Evolutionary conservation across 1,284 basidiomycete species (phyloP).

Genomic region (Austroboletus sp.): DNA sequence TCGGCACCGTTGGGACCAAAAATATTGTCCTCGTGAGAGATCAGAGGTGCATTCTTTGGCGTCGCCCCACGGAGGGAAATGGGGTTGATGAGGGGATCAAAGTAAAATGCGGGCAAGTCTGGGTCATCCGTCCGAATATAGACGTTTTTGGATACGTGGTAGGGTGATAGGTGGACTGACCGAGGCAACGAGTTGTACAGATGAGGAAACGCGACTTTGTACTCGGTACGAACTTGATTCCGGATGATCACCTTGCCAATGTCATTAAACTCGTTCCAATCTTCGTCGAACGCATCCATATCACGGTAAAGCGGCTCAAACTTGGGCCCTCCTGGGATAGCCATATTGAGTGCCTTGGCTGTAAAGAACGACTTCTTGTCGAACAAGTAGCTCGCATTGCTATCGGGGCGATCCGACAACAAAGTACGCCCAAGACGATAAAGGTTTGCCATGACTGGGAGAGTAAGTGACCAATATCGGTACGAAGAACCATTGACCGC

Average conservation of each 20-base stretch:
- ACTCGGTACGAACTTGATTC: constrained; percentile 97
- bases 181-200: constrained; percentile 97
- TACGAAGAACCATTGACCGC: constrained; percentile 91
- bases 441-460: constrained; percentile 93
- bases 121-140: constrained; percentile 99
- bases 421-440: constrained; percentile 93
- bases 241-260: constrained; percentile 99
- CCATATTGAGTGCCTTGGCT: constrained; percentile 96
- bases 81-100: constrained; percentile 96
- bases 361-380: constrained; percentile 98
- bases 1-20: constrained; percentile 84
- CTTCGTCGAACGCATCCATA: constrained; percentile 95
- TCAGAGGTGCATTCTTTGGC: constrained; percentile 75
- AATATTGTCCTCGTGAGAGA: constrained; percentile 85
- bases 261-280: constrained; percentile 99
- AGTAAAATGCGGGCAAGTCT: constrained; percentile 98
- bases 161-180: constrained; percentile 85
- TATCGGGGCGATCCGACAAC: constrained; percentile 86
- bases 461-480: constrained; percentile 84
- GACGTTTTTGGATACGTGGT: constrained; percentile 94
- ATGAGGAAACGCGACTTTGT: constrained; percentile 98
- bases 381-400: constrained; percentile 87
- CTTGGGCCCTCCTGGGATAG: constrained; percentile 96
- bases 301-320: constrained; percentile 94
- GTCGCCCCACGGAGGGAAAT: constrained; percentile 83